Percentiles rank a stretch among this genome's conserved stretches.
Conservation (phyloP, 306 rosid genomes). For the Ormosia semicastrata region DNA sequence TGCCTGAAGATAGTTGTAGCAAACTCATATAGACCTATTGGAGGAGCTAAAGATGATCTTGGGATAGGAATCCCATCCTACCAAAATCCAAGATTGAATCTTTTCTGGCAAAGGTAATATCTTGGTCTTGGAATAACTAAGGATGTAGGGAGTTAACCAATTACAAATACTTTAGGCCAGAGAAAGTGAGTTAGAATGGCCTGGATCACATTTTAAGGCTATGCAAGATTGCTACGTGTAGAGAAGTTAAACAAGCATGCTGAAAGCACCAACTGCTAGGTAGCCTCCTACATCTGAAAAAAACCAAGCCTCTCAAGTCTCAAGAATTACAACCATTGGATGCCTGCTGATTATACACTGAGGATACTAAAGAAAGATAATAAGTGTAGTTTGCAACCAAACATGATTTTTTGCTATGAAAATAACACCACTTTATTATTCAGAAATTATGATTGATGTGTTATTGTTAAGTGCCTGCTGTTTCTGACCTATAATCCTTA, state of each 20-base stretch:
- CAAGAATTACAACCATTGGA: slow-evolving; percentile 19
- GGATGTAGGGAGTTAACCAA: slow-evolving; percentile 12
- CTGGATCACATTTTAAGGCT: slow-evolving; percentile 9
- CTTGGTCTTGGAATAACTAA: slow-evolving; percentile 21
- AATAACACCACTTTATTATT: background rate
- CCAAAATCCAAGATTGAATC: slow-evolving; percentile 25
- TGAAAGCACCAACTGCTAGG: slow-evolving; percentile 3
- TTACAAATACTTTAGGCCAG: background rate
- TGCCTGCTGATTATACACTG: slow-evolving; percentile 8
- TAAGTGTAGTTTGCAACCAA: background rate
- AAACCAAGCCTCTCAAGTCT: slow-evolving; percentile 6
- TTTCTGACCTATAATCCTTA: slow-evolving; percentile 12
- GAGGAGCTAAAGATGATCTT: slow-evolving; percentile 38
- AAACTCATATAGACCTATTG: slow-evolving; percentile 23
- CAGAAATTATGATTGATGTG: background rate
- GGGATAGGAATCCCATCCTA: slow-evolving; percentile 25
- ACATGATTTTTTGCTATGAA: slow-evolving; percentile 9
- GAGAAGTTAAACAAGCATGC: slow-evolving; percentile 16
- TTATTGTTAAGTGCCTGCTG: background rate
- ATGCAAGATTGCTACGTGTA: slow-evolving; percentile 1
- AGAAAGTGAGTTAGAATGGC: background rate
- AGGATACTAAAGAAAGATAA: slow-evolving; percentile 28
- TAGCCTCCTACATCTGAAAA: slow-evolving; percentile 1
- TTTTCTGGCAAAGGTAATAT: slow-evolving; percentile 28
- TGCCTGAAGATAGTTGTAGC: slow-evolving; percentile 32